Conservation (phyloP, 352 stramenopile species). For the Pythium insidiosum region DNA sequence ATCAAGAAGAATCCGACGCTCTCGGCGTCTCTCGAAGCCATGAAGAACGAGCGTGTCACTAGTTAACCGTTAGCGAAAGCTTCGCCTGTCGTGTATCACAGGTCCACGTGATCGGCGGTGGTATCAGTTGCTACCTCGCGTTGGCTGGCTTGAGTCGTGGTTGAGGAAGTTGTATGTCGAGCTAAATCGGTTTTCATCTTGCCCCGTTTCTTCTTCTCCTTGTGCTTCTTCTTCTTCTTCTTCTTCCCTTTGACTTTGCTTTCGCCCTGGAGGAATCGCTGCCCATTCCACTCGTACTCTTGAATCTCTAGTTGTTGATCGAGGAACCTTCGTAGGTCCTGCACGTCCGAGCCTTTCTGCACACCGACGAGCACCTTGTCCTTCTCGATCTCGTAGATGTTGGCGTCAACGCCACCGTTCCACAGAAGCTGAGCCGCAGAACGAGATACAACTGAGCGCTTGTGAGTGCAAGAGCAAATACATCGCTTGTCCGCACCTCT, state of each 20-base stretch:
- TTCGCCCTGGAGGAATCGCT: constrained; percentile 15
- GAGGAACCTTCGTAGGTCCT: constrained; percentile 43
- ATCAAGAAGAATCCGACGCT: constrained; percentile 66
- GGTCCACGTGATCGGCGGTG: too few relatives aligned
- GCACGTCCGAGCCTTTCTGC: constrained; percentile 44
- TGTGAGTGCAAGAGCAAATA: too few relatives aligned
- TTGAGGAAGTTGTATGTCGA: too few relatives aligned
- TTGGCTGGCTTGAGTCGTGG: too few relatives aligned
- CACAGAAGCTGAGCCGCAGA: constrained; percentile 44
- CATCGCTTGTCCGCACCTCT: constrained; percentile 32
- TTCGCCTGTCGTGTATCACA: not conserved
- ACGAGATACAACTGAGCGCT: not conserved
- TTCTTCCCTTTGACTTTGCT: constrained; percentile 6
- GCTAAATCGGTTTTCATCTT: constrained; percentile 3
- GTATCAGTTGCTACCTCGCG: too few relatives aligned
- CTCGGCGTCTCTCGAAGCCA: constrained; percentile 44
- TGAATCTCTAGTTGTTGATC: constrained; percentile 37
- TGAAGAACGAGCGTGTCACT: constrained; percentile 36
- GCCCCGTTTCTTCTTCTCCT: constrained; percentile 7
- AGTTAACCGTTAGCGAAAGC: too few relatives aligned
- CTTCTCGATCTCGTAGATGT: constrained; percentile 56
- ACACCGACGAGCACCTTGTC: constrained; percentile 52
- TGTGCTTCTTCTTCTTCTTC: constrained; percentile 11
- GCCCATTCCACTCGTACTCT: constrained; percentile 60
- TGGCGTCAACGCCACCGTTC: constrained; percentile 61